Evolutionary conservation across 768 basidiomycete species (phyloP), one percentile per base, ranked within the genome.

Genomic region (Lyophyllum semitale): DNA sequence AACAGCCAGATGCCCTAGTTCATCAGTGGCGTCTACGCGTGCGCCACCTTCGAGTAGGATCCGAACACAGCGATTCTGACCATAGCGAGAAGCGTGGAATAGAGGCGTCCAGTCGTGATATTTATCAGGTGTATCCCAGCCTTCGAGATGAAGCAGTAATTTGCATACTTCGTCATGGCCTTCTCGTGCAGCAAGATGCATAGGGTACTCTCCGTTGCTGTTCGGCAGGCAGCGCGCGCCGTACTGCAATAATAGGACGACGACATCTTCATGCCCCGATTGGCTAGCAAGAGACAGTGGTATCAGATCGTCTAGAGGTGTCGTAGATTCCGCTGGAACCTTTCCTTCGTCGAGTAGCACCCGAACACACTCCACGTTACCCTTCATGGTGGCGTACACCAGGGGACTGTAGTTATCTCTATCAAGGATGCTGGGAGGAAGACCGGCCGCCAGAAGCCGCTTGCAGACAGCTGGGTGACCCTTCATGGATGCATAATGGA

Each of bases 101-200:
- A 98, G 79, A 23, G 97, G 97, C 7, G 95, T 98, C 94, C 96
- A 98, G 68, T 97, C 93, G 66, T 96, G 91, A 71, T 96, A 98
- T 72, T 95, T 98, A 79, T 99, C 97, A 1, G 88, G 86, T 8
- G 83, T 79, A 70, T 93, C 93, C 85, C 87, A 93, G 35, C 87
- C 93, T 46, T 84, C 88, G 37, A 84, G 84, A 27, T 76, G 76
- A 4, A 94, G 74, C 30, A 99, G 82, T 7, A 93, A 71, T 54
- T 73, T 79, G 68, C 95, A 96, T 18, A 97, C 84, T n/a, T 87
- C 83, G 8, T 81, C 82, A 59, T 97, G 95, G 3, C 97, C 97
- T 66, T 93, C 90, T 53, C 91, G 84, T 8, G 95, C 95, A 22
- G 97, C 96, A 22, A 98, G 83, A 72, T 99, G 97, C 63, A 96